Evolutionary conservation across 2,329 filamentous ascomycete genomes (phyloP), one percentile per base, ranked within the genome.

Genomic region (Berkeleyomyces rouxiae): DNA sequence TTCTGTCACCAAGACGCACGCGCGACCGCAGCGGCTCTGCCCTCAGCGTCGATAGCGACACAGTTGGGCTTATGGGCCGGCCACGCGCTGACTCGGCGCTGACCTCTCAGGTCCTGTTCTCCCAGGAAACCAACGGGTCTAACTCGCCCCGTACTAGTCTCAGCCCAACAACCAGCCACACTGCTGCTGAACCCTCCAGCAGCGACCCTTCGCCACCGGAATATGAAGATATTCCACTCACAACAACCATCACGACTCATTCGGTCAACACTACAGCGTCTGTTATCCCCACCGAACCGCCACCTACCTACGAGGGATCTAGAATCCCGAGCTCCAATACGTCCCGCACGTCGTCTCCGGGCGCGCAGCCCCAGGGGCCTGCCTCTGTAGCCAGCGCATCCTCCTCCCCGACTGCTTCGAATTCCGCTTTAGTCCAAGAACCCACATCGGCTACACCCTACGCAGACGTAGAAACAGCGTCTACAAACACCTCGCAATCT

Each of bases 21-120:
- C 75, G 80, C 61, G 75, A 76, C 42, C 72, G 73, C 31, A 81
- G 79, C 68, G 79, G 77, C 67, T 83, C 82, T 1, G 74, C 81
- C 13, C 68, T 81, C n/a, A 83, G 79, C 69, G 74, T 82, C 64
- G 75, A 77, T 6, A 77, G 75, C 63, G 76, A 76, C 60, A 71
- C 33, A 9, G 58, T 23, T 7, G 66, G 77, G 4, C 73, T 73
- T n/a, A 47, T 37, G 37, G 33, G 13, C 75, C 77, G 5, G 72
- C 75, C 4, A 69, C 70, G 7, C 66, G 66, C 47, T 46, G 53
- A 65, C 66, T 10, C 13, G 33, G 33, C 51, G 69, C 74, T 39
- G 66, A 62, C n/a, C 72, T 73, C 42, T 71, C 63, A 58, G 40
- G 42, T 37, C 10, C 58, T 47, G 23, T 55, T 58, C 7, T n/a